These are phyloP conservation scores for Bocquillonia castaneifolia DNA, from an alignment of 441 rosid species.

Conservation along the genomic window DNA sequence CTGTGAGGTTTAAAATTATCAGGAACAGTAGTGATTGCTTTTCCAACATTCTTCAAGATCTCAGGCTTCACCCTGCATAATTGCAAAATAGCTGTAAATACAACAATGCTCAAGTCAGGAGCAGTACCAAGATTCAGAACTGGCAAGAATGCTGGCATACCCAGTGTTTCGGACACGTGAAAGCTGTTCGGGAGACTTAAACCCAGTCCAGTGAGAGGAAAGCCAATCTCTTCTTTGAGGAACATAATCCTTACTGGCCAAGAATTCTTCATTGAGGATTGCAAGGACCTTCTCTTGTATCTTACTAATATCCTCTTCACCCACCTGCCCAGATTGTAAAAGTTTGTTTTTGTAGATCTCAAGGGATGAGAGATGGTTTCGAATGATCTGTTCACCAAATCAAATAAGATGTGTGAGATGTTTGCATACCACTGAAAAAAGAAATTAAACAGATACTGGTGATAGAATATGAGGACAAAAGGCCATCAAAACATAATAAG, in stretches of 20 bases:
- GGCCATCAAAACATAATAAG: conserved; percentile 10
- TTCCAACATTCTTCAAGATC: conserved; percentile 88
- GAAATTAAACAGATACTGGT: not conserved
- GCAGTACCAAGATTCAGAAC: not conserved
- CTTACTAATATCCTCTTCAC: conserved; percentile 54
- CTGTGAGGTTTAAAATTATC: conserved; percentile 82
- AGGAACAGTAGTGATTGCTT: conserved; percentile 74
- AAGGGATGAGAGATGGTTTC: conserved; percentile 81
- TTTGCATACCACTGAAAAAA: conserved; percentile 7
- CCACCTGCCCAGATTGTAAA: conserved; percentile 70
- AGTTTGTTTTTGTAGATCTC: conserved; percentile 67
- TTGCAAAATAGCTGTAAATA: conserved; percentile 17
- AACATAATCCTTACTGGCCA: conserved; percentile 81
- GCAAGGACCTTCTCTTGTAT: conserved; percentile 67
- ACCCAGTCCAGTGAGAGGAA: conserved; percentile 92
- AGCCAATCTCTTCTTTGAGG: conserved; percentile 91
- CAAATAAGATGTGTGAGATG: conserved; percentile 15
- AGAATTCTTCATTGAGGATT: conserved; percentile 82
- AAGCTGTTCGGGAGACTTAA: conserved; percentile 94
- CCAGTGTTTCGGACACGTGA: conserved; percentile 95
- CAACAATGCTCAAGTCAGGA: too few species aligned
- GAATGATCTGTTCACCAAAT: conserved; percentile 54
- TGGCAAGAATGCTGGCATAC: conserved; percentile 30
- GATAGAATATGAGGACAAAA: not conserved
- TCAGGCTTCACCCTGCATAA: conserved; percentile 85